Evolutionary conservation across 331 rosid species (phyloP).

Genomic region (Phaseolus coccineus): DNA sequence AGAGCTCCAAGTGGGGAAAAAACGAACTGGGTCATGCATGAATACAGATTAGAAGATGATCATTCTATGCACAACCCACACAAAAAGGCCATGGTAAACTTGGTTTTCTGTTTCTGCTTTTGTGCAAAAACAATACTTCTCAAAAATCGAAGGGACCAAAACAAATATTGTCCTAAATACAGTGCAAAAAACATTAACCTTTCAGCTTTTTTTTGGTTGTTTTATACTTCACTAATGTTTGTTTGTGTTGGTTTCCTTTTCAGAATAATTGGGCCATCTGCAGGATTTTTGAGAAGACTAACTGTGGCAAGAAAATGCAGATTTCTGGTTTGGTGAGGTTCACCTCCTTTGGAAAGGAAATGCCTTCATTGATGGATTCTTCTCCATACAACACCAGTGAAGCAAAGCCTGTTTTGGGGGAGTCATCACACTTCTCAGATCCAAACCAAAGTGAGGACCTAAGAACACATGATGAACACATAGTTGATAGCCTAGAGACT

Average conservation of each 20-base stretch:
- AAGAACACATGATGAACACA: constrained; percentile 37
- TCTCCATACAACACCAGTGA: constrained; percentile 58
- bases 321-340: constrained; percentile 52
- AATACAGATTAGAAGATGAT: constrained; percentile 68
- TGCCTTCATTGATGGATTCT: constrained; percentile 78
- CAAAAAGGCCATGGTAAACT: constrained; percentile 57
- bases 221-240: neutral
- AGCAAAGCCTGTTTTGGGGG: constrained; percentile 45
- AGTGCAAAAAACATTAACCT: neutral
- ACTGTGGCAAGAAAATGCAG: constrained; percentile 54
- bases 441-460: constrained; percentile 53
- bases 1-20: constrained; percentile 93
- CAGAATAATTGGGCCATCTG: constrained; percentile 90
- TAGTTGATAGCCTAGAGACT: constrained; percentile 48
- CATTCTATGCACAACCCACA: constrained; percentile 49
- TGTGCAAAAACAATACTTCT: neutral
- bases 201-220: neutral
- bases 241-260: constrained; percentile 30
- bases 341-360: constrained; percentile 45
- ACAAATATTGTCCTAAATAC: neutral
- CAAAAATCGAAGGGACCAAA: neutral
- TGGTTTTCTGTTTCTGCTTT: neutral
- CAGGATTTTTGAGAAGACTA: constrained; percentile 67
- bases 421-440: constrained; percentile 65
- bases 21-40: constrained; percentile 97